A percentile compares a stretch with the other conserved stretches of the same genome.
phyloP scores from a whole-genome alignment of 495 filamentous ascomycete genomes.

The Lasiosphaeris hirsuta region DNA sequence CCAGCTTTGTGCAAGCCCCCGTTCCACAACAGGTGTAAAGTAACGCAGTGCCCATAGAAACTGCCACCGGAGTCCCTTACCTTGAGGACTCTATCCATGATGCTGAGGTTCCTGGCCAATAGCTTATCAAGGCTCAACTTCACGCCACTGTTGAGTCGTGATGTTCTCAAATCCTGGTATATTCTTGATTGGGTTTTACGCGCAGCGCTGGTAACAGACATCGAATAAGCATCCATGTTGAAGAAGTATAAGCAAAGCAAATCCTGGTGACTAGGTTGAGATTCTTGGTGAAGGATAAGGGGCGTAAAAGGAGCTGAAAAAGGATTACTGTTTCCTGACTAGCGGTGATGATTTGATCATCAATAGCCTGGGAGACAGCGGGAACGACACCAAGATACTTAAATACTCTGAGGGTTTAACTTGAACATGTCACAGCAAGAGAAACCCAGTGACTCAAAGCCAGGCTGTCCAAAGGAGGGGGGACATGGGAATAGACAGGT shows the following conservation, averaged over 20 bases:
- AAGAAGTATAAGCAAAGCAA: not conserved
- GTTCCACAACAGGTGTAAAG: not conserved
- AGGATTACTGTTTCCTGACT: no score
- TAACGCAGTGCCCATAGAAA: not conserved
- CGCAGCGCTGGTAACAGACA: constrained; percentile 43
- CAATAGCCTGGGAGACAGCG: no score
- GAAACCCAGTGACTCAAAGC: not conserved
- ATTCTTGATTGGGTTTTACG: constrained; percentile 41
- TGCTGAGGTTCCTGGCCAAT: constrained; percentile 16
- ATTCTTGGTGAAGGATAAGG: no score
- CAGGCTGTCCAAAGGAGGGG: not conserved
- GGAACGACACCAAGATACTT: no score
- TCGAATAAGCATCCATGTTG: constrained; percentile 50
- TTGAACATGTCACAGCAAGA: no score
- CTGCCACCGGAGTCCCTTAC: constrained; percentile 8
- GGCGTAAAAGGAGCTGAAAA: no score
- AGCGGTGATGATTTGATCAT: no score
- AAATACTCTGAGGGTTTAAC: no score
- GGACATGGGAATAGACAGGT: not conserved
- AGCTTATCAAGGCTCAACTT: not conserved
- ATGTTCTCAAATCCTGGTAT: constrained; percentile 45
- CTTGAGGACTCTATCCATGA: constrained; percentile 28
- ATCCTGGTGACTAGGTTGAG: not conserved
- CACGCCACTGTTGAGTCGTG: constrained; percentile 13
- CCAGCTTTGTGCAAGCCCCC: not conserved